Evolutionary conservation across 345 rosid species (phyloP).

Genomic region (Draba incana): DNA sequence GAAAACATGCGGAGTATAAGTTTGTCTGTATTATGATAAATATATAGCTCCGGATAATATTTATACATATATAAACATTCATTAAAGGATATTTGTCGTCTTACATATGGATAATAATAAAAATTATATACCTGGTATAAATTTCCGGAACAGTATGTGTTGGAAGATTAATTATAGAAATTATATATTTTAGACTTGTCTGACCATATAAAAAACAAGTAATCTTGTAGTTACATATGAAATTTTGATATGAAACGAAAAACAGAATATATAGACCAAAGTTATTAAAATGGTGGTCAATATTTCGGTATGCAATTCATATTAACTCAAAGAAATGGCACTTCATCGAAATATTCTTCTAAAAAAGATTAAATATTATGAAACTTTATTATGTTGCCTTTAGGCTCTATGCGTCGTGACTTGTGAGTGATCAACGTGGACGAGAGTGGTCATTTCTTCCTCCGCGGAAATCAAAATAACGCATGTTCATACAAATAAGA

Average conservation of each 20-base stretch:
- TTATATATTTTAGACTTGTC: no score
- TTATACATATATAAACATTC: background rate
- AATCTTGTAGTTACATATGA: no score
- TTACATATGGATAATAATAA: background rate
- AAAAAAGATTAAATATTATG: background rate
- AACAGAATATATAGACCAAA: no score
- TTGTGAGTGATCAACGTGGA: conserved; percentile 17
- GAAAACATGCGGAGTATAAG: background rate
- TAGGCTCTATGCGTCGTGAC: background rate
- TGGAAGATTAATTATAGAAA: no score
- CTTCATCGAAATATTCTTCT: background rate
- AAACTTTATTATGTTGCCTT: conserved; percentile 3
- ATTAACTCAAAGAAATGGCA: background rate
- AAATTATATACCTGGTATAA: background rate
- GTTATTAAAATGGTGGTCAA: no score
- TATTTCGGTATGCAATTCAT: no score
- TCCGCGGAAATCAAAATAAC: conserved; percentile 17
- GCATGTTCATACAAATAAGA: conserved; percentile 16
- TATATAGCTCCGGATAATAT: no score
- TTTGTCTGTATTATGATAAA: no score
- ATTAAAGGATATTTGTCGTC: conserved; percentile 35
- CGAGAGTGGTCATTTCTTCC: conserved; percentile 29
- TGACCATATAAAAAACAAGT: no score
- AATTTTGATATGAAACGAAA: no score
- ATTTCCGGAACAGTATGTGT: conserved; percentile 17